Evolutionary conservation across 2,329 filamentous ascomycete genomes (phyloP).

Genomic region (Fusarium sp.): DNA sequence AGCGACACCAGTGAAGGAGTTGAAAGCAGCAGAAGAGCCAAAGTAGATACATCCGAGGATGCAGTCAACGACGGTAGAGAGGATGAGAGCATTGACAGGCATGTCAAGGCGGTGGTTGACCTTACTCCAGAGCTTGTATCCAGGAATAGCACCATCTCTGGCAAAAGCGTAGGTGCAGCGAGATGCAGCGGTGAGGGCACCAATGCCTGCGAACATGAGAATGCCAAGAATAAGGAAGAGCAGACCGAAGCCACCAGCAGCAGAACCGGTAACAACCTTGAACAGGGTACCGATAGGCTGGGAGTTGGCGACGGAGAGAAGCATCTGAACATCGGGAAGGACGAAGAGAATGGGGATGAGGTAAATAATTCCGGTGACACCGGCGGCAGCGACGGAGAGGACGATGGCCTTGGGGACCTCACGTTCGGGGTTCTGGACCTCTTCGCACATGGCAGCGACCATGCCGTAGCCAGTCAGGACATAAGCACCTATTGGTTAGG

Average conservation of each 20-base stretch:
- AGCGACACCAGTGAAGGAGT: slow-evolving; percentile 81
- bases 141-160: slow-evolving; percentile 78
- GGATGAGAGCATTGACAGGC: slow-evolving; percentile 73
- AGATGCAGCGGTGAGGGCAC: slow-evolving; percentile 77
- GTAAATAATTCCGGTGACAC: slow-evolving; percentile 70
- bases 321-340: slow-evolving; percentile 70
- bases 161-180: slow-evolving; percentile 82
- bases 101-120: slow-evolving; percentile 74
- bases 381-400: slow-evolving; percentile 71
- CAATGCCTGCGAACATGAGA: slow-evolving; percentile 79
- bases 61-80: slow-evolving; percentile 75
- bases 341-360: slow-evolving; percentile 81
- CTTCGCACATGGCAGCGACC: slow-evolving; percentile 65
- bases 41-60: slow-evolving; percentile 83
- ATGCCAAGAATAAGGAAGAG: slow-evolving; percentile 82
- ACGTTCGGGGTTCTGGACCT: slow-evolving; percentile 69
- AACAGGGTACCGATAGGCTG: slow-evolving; percentile 82
- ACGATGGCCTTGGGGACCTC: slow-evolving; percentile 76
- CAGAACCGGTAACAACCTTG: slow-evolving; percentile 78
- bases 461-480: slow-evolving; percentile 61
- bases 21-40: slow-evolving; percentile 79
- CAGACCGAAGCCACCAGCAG: slow-evolving; percentile 77
- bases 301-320: slow-evolving; percentile 73
- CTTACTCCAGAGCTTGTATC: slow-evolving; percentile 71
- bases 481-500: slow-evolving; percentile 48